A percentile compares a stretch with the other conserved stretches of the same genome.
These are phyloP conservation scores for Polychytrium aggregatum DNA, from an alignment of 192 early-diverging fungal species.

Conservation along the genomic window DNA sequence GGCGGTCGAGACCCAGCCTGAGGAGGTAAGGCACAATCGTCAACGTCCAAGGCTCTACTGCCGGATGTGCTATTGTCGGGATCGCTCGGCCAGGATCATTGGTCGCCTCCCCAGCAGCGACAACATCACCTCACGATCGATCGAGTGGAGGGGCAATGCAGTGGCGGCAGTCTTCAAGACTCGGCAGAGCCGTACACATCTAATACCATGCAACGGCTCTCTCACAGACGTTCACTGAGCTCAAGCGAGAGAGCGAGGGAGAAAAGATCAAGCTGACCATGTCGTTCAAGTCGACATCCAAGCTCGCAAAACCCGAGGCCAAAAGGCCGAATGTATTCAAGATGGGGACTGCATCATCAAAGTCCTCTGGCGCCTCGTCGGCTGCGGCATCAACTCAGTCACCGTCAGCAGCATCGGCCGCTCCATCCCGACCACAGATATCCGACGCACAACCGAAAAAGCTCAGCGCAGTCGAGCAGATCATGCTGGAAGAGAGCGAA, in stretches of 20 bases:
- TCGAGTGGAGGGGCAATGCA: too few relatives aligned
- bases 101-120: too few relatives aligned
- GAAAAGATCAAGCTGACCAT: slow-evolving; percentile 71
- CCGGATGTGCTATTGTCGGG: too few relatives aligned
- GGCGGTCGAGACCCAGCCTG: too few relatives aligned
- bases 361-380: background rate
- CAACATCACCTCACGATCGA: too few relatives aligned
- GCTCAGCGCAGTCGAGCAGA: slow-evolving; percentile 49
- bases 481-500: slow-evolving; percentile 39
- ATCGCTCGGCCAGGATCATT: too few relatives aligned
- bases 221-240: too few relatives aligned
- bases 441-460: slow-evolving; percentile 30
- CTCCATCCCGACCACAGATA: slow-evolving; percentile 12
- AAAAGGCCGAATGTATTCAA: background rate
- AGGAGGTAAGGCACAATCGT: too few relatives aligned
- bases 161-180: too few relatives aligned
- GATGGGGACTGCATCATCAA: background rate
- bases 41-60: too few relatives aligned
- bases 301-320: background rate
- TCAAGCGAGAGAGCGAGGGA: slow-evolving; percentile 49
- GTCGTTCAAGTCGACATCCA: slow-evolving; percentile 8
- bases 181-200: too few relatives aligned
- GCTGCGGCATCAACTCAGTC: background rate
- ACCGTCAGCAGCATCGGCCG: background rate
- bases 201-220: too few relatives aligned